Evolutionary conservation across 192 early-diverging fungal species (phyloP).

Genomic region (Phlyctochytrium arcticum): DNA sequence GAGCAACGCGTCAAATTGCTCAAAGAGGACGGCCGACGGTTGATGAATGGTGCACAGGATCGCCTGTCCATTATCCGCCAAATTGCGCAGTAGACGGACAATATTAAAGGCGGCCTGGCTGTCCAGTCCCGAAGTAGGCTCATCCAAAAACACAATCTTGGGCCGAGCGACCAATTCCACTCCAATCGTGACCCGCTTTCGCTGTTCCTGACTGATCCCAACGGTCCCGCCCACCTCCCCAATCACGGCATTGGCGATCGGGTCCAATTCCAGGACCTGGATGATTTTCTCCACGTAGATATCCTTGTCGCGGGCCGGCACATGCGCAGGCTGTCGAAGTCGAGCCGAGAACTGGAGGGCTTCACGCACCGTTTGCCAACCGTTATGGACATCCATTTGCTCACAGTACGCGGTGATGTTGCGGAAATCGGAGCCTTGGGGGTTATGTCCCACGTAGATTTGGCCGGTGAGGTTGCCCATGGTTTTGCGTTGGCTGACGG

Average conservation of each 20-base stretch:
- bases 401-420: constrained; percentile 63
- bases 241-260: constrained; percentile 39
- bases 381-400: constrained; percentile 34
- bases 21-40: neutral
- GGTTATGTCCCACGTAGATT: neutral
- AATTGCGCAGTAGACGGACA: neutral
- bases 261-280: constrained; percentile 19
- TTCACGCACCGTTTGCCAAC: neutral
- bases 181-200: constrained; percentile 77
- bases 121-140: constrained; percentile 80
- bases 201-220: constrained; percentile 84
- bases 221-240: constrained; percentile 69
- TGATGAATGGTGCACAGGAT: neutral
- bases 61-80: neutral
- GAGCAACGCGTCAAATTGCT: constrained; percentile 64
- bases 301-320: neutral
- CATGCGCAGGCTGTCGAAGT: neutral
- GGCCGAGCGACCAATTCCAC: constrained; percentile 80
- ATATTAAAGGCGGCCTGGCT: constrained; percentile 46
- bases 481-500: neutral
- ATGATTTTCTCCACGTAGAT: neutral
- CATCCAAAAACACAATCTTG: constrained; percentile 82
- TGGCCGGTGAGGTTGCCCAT: neutral
- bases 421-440: constrained; percentile 10
- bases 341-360: neutral